Conservation (phyloP, 2,329 filamentous ascomycete species). For the Gnomoniopsis sp. region DNA sequence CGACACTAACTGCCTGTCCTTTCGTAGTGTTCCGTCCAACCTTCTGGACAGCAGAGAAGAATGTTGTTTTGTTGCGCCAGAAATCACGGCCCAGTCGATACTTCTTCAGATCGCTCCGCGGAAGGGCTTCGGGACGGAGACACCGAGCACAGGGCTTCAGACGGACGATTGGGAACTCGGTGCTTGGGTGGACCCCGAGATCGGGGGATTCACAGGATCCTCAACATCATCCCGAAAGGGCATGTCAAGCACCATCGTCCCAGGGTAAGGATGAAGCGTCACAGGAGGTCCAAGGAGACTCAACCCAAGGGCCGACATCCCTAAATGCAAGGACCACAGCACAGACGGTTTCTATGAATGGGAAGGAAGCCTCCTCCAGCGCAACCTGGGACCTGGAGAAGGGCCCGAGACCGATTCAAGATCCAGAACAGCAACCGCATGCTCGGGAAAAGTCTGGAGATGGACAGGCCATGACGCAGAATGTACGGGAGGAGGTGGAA, state of each 20-base stretch:
- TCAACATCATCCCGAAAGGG: background rate
- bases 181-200: background rate
- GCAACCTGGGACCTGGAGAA: background rate
- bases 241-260: too few relatives aligned
- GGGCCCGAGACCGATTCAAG: background rate
- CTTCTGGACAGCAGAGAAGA: background rate
- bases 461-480: too few relatives aligned
- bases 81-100: background rate
- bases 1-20: background rate
- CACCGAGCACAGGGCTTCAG: background rate
- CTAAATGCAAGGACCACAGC: background rate
- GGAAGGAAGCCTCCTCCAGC: background rate
- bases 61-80: background rate
- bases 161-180: background rate
- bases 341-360: background rate
- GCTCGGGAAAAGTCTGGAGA: background rate
- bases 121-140: background rate
- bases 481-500: background rate
- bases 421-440: background rate
- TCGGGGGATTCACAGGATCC: background rate
- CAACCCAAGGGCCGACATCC: too few relatives aligned
- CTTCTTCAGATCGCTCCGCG: conserved; percentile 7
- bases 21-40: background rate
- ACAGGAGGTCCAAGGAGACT: background rate
- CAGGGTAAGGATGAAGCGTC: too few relatives aligned